These are phyloP conservation scores for Colletotrichum agaves DNA, from an alignment of 2,329 filamentous ascomycete genomes.

Conservation along the genomic window DNA sequence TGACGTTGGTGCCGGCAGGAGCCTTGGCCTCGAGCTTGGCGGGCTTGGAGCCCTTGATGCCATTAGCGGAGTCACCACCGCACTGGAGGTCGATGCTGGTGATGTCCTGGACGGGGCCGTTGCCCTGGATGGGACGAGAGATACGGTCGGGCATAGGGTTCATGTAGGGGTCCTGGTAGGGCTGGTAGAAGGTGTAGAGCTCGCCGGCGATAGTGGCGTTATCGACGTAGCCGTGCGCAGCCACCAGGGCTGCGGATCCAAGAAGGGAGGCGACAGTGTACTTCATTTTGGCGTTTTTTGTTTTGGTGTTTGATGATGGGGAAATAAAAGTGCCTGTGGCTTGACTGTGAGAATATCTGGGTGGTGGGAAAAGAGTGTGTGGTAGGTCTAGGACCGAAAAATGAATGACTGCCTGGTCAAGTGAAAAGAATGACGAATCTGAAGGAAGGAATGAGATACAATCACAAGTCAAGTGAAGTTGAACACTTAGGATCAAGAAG, in stretches of 20 bases:
- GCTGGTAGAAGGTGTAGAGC: constrained; percentile 48
- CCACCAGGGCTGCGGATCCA: constrained; percentile 52
- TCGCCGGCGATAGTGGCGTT: constrained; percentile 55
- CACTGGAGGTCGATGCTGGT: constrained; percentile 66
- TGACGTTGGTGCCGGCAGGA: constrained; percentile 63
- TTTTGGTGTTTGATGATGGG: background rate
- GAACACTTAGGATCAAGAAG: constrained; percentile 32
- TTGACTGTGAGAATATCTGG: constrained; percentile 34
- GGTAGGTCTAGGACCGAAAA: constrained; percentile 35
- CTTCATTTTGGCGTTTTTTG: constrained; percentile 37
- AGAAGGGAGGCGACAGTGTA: constrained; percentile 41
- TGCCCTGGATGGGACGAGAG: constrained; percentile 66
- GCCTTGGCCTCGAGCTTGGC: constrained; percentile 64
- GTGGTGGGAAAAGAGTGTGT: constrained; percentile 27
- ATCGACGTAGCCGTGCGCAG: constrained; percentile 61
- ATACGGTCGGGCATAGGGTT: constrained; percentile 57
- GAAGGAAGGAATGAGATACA: constrained; percentile 37
- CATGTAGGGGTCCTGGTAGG: constrained; percentile 56
- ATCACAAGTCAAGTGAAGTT: constrained; percentile 37
- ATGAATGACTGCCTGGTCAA: constrained; percentile 38
- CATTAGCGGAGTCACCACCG: constrained; percentile 61
- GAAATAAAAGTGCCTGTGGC: constrained; percentile 7
- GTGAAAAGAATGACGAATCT: constrained; percentile 37
- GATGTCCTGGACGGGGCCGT: constrained; percentile 67
- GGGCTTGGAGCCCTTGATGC: constrained; percentile 59